Conservation (phyloP, 805 yeast genomes). For the Spathaspora gorwiae region DNA sequence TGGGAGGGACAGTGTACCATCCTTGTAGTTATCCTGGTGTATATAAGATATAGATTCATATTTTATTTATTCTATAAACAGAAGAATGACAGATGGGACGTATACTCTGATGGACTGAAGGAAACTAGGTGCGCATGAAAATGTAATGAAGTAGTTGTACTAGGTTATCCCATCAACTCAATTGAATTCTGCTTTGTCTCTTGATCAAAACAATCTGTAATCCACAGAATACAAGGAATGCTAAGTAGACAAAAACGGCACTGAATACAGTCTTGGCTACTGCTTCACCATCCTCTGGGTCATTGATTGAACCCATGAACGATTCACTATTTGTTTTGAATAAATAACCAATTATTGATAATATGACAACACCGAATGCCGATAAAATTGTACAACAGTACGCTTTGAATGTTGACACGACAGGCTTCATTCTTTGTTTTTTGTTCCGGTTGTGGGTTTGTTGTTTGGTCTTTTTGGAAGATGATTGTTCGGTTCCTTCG, state of each 20-base stretch:
- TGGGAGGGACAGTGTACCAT: slow-evolving; percentile 52
- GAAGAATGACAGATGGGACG: too few relatives aligned
- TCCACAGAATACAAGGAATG: slow-evolving; percentile 86
- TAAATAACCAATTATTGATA: slow-evolving; percentile 77
- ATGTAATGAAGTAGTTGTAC: too few relatives aligned
- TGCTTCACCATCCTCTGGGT: slow-evolving; percentile 90
- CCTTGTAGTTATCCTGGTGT: slow-evolving; percentile 24
- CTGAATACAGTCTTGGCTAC: slow-evolving; percentile 89
- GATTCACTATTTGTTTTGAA: slow-evolving; percentile 81
- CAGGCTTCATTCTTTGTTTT: slow-evolving; percentile 32
- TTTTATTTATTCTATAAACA: too few relatives aligned
- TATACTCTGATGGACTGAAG: too few relatives aligned
- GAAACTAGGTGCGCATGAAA: too few relatives aligned
- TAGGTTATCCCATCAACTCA: slow-evolving; percentile 8
- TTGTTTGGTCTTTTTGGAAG: too few relatives aligned
- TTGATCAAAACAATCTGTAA: slow-evolving; percentile 65
- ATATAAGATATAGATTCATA: too few relatives aligned
- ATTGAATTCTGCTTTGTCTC: slow-evolving; percentile 61
- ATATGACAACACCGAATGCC: slow-evolving; percentile 85
- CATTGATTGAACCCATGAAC: slow-evolving; percentile 85
- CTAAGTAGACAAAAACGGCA: slow-evolving; percentile 79
- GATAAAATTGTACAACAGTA: slow-evolving; percentile 94
- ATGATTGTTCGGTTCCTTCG: too few relatives aligned
- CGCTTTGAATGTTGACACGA: slow-evolving; percentile 67
- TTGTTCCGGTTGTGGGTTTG: too few relatives aligned